Base-by-base conservation (phyloP, 805 yeast species). In the Candida arabinofermentans region DNA sequence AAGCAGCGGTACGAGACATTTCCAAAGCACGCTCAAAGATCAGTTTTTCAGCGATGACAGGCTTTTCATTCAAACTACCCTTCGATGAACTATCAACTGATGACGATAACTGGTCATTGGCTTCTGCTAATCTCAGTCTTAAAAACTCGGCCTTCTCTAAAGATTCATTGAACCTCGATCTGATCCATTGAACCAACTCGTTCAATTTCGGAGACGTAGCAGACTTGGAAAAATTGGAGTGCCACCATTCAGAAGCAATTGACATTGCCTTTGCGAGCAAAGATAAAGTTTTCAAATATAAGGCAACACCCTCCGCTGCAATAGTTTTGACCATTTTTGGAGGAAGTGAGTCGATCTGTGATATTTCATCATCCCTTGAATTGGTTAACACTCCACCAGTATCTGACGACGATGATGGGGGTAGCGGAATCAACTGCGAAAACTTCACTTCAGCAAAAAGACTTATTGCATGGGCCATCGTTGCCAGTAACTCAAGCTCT, bases 1-100 rank as follows among this genome's bases (percentile, higher is more conserved):
- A 83, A 0, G 98, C 98, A 1, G 98, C 96, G 37, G 79, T 80
- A 53, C 95, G 77, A 2, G 96, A 86, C 70, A 90, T 86, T 56
- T 91, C 98, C 55, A 91, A 72, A 2, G 98, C 97, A 37, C 98
- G 72, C 54, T 93, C 96, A 64, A 91, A 93, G 21, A 90, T 78
- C 49, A 90, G 71, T 57, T 86, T 86, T 61, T 91, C 97, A 3
- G 95, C 87, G 41, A 82, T 73, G 6, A 81, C 71, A 40, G 57
- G 54, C 22, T 51, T 48, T 16, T 16, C 17, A 2, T 9, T 19
- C 23, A 9, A 21, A 8, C n/a, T 19, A 19, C 39, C 27, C 19
- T 34, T n/a, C 4, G 44, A 16, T 5, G 41, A 26, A 9, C 34
- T 32, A 6, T 38, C 40, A 24, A 40, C 34, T 2, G 42, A 33